Percentiles rank a stretch among this genome's conserved stretches.
Conservation (phyloP, 164 flowering plant genomes). For the Nymphaea colorata region DNA sequence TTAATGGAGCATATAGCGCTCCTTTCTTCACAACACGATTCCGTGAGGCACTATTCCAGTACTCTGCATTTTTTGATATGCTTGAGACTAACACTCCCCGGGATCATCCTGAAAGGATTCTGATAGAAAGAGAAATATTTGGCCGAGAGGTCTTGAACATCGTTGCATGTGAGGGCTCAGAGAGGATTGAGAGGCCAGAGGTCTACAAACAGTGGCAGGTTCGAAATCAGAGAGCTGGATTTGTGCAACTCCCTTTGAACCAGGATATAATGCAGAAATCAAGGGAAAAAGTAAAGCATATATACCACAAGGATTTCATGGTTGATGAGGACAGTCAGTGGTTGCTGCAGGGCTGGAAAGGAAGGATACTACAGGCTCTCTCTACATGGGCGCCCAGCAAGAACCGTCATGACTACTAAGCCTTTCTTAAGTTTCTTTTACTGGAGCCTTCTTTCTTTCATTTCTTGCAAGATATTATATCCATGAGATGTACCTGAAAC, state of each 20-base stretch:
- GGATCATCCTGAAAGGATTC: conserved; percentile 42
- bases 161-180: conserved; percentile 76
- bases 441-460: background rate
- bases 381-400: conserved; percentile 46
- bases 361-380: conserved; percentile 48
- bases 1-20: conserved; percentile 65
- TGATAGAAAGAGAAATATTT: conserved; percentile 50
- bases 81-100: conserved; percentile 63
- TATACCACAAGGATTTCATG: conserved; percentile 62
- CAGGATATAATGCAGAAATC: conserved; percentile 29
- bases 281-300: conserved; percentile 19
- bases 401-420: background rate
- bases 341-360: conserved; percentile 87
- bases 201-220: conserved; percentile 81
- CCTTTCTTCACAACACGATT: conserved; percentile 80
- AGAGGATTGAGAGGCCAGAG: conserved; percentile 87
- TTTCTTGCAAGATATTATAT: no score
- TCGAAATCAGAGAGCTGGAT: conserved; percentile 52
- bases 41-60: conserved; percentile 72
- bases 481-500: background rate
- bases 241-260: conserved; percentile 47
- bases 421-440: background rate
- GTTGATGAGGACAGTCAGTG: conserved; percentile 60
- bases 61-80: conserved; percentile 70
- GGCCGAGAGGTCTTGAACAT: conserved; percentile 63